Base-by-base conservation (phyloP, 257 asterid species). In the Salvia miltiorrhiza region DNA sequence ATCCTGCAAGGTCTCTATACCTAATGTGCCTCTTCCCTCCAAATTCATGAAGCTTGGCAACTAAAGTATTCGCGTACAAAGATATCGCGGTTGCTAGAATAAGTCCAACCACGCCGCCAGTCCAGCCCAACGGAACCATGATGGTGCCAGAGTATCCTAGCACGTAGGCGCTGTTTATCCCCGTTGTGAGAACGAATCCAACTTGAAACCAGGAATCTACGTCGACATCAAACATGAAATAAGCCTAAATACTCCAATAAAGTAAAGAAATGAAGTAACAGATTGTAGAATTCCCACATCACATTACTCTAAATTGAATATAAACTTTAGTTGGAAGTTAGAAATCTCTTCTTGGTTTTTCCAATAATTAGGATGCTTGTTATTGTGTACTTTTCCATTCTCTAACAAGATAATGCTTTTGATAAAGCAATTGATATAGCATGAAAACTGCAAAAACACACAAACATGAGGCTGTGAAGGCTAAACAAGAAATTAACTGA, bases 161-260 rank as follows among this genome's bases (percentile, higher is more conserved):
- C 77, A 89, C 99, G 64, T 90, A 93, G 0, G 95, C 99, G 40
- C 99, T 93, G 85, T 93, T 93, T 76, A 93, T 84, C 67, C 99
- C 99, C 23, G 33, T 93, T 11, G 97, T 93, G 24, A 93, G 95
- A 44, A 93, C 90, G 57, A 93, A 88, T 60, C 94, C 99, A 76
- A 82, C 99, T 86, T 93, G 99, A 62, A 93, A 86, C 99, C 99
- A 93, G 14, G 99, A 93, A 79, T 93, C 99, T 93, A 77, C 84
- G 79, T 23, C 73, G 50, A 65, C 66, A 67, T 11, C 63, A 65
- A 49, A 63, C 6, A 17, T 32, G 47, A 12, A 28, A 44, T 63
- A 40, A 75, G 65, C 66, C 44, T 16, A 30, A 19, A 61, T 63
- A 57, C 9, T 30, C 41, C 52, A 23, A 72, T 0, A 9, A 72